These are phyloP conservation scores for Persicaria maculosa DNA, from an alignment of 148 eudicot genomes.

Conservation along the genomic window DNA sequence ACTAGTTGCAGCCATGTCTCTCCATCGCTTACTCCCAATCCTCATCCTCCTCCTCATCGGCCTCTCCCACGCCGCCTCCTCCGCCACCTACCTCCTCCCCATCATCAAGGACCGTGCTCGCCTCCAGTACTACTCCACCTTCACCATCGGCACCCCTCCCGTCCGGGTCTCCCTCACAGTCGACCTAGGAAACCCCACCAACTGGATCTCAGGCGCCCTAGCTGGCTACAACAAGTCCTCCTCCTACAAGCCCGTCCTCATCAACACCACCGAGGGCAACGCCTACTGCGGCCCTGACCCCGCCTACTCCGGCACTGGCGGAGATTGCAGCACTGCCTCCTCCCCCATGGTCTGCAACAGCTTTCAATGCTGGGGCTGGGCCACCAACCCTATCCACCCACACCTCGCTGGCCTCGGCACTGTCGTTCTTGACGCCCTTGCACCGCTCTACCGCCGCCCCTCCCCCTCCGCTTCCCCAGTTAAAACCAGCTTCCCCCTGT, in stretches of 20 bases:
- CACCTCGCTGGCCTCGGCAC: not conserved
- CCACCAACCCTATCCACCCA: not conserved
- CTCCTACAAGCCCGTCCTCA: conserved; percentile 16
- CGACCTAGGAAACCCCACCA: conserved; percentile 24
- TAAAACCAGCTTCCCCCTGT: not conserved
- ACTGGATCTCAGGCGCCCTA: conserved; percentile 25
- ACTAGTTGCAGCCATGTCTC: not conserved
- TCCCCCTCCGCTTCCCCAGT: not conserved
- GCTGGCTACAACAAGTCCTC: conserved; percentile 21
- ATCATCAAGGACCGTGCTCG: conserved; percentile 18
- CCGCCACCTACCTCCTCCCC: conserved; percentile 16
- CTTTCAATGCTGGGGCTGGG: not conserved
- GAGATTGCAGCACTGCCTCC: not conserved
- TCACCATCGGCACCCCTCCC: conserved; percentile 25
- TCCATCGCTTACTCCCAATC: not conserved
- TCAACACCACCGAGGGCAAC: conserved; percentile 15
- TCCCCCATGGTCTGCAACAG: too few relatives aligned
- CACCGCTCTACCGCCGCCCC: not conserved
- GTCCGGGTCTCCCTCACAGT: conserved; percentile 16
- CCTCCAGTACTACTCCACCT: conserved; percentile 25
- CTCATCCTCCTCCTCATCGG: not conserved
- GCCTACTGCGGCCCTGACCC: conserved; percentile 23
- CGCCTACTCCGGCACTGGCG: conserved; percentile 16
- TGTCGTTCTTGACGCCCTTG: not conserved
- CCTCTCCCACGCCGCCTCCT: not conserved